phyloP scores from a whole-genome alignment of 805 yeast species.

The Pichia pseudocactophila region DNA sequence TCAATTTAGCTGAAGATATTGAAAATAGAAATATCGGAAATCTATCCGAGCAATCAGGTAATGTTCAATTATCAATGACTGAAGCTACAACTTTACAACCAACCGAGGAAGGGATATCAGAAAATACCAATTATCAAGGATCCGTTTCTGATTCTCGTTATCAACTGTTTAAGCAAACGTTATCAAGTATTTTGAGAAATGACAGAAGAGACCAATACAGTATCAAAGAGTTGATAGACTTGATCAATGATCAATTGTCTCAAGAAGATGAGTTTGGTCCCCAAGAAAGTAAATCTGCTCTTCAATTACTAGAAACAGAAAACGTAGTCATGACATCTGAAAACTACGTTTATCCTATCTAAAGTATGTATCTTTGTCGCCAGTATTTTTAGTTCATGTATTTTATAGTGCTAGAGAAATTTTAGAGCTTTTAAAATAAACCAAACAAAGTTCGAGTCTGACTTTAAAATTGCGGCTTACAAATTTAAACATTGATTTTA shows the following conservation, averaged over 20 bases:
- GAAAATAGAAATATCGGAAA: not conserved
- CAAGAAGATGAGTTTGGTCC: slow-evolving; percentile 40
- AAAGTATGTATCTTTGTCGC: not conserved
- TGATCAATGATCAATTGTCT: slow-evolving; percentile 22
- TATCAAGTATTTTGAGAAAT: slow-evolving; percentile 34
- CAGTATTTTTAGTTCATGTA: not conserved
- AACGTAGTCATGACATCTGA: slow-evolving; percentile 42
- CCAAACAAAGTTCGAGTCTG: not conserved
- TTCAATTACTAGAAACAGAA: slow-evolving; percentile 33
- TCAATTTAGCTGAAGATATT: not conserved
- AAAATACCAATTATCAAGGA: slow-evolving; percentile 19
- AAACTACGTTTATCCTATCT: slow-evolving; percentile 39
- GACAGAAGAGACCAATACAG: slow-evolving; percentile 32
- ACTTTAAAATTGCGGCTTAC: not conserved
- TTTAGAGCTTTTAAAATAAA: not conserved
- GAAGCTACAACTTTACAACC: slow-evolving; percentile 15
- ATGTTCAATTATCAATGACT: slow-evolving; percentile 2
- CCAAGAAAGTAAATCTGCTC: slow-evolving; percentile 37
- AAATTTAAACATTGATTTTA: not conserved
- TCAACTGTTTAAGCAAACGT: slow-evolving; percentile 35
- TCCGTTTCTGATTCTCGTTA: slow-evolving; percentile 43
- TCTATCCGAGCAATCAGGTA: not conserved
- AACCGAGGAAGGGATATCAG: slow-evolving; percentile 6
- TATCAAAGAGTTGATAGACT: slow-evolving; percentile 16
- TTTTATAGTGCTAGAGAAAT: not conserved